Percentiles rank a stretch among this genome's conserved stretches.
Conservation (phyloP, 768 basidiomycete genomes). For the Hericium alpestre region DNA sequence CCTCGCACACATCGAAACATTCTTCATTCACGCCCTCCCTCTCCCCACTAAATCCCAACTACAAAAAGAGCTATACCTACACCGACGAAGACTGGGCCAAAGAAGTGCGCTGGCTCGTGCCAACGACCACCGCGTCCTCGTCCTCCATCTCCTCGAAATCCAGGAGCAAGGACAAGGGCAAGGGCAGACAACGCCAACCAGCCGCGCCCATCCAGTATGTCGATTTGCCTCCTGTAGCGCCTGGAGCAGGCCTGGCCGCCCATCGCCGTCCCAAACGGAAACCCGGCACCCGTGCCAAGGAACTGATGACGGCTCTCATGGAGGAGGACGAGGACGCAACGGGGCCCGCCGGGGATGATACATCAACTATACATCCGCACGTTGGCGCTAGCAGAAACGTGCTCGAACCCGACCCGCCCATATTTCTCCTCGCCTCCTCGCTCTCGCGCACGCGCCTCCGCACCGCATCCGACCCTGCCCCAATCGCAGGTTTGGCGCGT, state of each 20-base stretch:
- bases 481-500: neutral
- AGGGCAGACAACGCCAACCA: neutral
- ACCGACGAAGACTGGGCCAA: conserved; percentile 57
- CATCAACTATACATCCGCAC: conserved; percentile 16
- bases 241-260: conserved; percentile 11
- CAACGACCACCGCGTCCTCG: conserved; percentile 18
- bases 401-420: neutral
- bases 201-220: conserved; percentile 1
- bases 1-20: neutral
- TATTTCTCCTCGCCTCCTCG: neutral
- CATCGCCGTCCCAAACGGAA: conserved; percentile 7
- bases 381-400: neutral
- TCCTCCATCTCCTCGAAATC: conserved; percentile 4
- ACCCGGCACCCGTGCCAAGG: conserved; percentile 13
- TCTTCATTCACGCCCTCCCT: neutral
- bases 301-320: conserved; percentile 27
- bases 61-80: conserved; percentile 20
- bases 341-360: conserved; percentile 13
- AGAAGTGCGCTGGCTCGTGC: conserved; percentile 55
- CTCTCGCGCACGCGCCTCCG: neutral
- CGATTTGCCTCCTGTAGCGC: neutral
- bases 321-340: conserved; percentile 29
- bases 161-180: conserved; percentile 1
- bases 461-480: conserved; percentile 14
- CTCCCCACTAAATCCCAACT: neutral